Evolutionary conservation across 2,329 filamentous ascomycete genomes (phyloP).

Genomic region (Neonectria punicea): DNA sequence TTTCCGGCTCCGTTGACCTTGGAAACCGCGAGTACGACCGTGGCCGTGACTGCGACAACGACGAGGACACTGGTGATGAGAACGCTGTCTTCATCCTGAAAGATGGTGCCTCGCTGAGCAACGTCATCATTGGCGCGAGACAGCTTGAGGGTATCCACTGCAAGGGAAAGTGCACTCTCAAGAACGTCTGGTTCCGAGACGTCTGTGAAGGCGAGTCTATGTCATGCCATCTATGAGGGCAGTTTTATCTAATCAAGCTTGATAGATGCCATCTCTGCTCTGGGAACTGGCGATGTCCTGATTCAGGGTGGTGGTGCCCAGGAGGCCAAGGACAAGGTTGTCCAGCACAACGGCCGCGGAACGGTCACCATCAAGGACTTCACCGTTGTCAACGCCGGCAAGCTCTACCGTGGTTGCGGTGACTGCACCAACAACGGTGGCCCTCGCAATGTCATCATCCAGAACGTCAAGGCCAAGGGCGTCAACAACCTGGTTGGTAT

Average conservation of each 20-base stretch:
- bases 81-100: constrained; percentile 31
- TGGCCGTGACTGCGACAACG: constrained; percentile 16
- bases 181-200: constrained; percentile 51
- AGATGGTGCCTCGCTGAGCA: constrained; percentile 29
- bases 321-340: constrained; percentile 38
- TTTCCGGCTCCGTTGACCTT: constrained; percentile 8
- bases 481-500: constrained; percentile 38
- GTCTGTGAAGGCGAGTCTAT: constrained; percentile 46
- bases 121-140: constrained; percentile 33
- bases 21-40: constrained; percentile 23
- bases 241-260: background rate
- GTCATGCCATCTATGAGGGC: no score
- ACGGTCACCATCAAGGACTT: constrained; percentile 40
- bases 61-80: constrained; percentile 6
- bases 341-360: constrained; percentile 38
- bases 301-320: constrained; percentile 36
- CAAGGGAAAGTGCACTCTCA: constrained; percentile 43
- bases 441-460: constrained; percentile 31
- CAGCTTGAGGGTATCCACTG: constrained; percentile 43
- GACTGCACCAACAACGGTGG: constrained; percentile 42
- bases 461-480: constrained; percentile 36
- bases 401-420: constrained; percentile 40
- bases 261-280: constrained; percentile 19
- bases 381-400: constrained; percentile 37
- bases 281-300: constrained; percentile 10